phyloP scores from a whole-genome alignment of 306 rosid genomes.

The Sechiopsis laciniata region DNA sequence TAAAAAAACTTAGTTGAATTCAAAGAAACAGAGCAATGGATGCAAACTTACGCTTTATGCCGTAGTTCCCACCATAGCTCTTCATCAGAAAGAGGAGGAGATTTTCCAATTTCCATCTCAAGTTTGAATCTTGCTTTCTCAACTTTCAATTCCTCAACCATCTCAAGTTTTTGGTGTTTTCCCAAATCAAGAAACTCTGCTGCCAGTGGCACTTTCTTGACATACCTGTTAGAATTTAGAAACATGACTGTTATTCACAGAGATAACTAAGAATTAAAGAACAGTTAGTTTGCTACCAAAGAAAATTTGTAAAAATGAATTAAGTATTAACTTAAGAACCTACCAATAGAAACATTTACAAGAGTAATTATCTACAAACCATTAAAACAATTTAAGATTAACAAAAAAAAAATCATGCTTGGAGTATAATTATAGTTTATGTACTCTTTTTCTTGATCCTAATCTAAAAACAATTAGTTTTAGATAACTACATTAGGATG shows the following conservation, averaged over 20 bases:
- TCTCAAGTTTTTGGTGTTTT: constrained; percentile 79
- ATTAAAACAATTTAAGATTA: neutral
- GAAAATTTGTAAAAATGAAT: neutral
- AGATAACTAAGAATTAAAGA: neutral
- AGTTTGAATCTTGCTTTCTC: constrained; percentile 65
- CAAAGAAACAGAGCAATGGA: neutral
- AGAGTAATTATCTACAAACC: neutral
- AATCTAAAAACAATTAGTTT: neutral
- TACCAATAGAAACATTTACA: neutral
- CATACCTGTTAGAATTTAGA: constrained; percentile 59
- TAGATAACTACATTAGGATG: neutral
- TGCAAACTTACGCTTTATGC: constrained; percentile 65
- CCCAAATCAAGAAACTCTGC: constrained; percentile 90
- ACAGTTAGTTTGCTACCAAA: neutral
- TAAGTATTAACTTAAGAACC: neutral
- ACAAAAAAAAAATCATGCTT: neutral
- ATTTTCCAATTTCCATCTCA: constrained; percentile 86
- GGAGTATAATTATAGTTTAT: neutral
- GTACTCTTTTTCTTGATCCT: neutral
- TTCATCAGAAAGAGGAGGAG: constrained; percentile 93
- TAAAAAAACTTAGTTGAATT: neutral
- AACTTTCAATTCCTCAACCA: constrained; percentile 54
- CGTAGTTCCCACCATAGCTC: constrained; percentile 81
- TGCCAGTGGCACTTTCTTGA: constrained; percentile 89
- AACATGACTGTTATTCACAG: constrained; percentile 14